Evolutionary conservation across 176 grass and related monocot genomes (phyloP), one percentile per base, ranked within the genome.

Genomic region (Phyllostachys edulis): DNA sequence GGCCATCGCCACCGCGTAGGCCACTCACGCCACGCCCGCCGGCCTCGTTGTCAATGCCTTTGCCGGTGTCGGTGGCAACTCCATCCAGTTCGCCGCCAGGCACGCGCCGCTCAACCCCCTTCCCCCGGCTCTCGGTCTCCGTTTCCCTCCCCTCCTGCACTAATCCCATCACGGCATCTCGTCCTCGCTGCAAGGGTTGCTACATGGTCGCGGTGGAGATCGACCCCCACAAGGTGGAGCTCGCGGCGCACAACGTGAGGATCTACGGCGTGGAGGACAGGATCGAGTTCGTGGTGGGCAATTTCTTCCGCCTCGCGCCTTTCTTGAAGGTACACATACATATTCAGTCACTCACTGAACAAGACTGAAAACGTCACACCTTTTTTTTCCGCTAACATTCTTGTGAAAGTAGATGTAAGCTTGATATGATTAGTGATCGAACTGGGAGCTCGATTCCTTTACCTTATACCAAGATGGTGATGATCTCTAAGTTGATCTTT

Each of bases 71-170:
- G 92, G 92, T 11, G 92, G 92, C 3, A 92, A 94, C n/a, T 62
- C 87, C 82, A 90, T 92, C 90, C 90, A 92, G 79, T 94, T 94
- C 64, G 92, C 92, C 47, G 85, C 69, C 37, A 94, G 87, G 90
- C 81, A 66, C 46, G 69, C 46, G 6, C 45, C 3, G 4, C 65
- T 32, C 7, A 0, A 49, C 27, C 62, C 6, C 4, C 11, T 34
- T 34, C 0, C 0, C 23, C 34, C 3, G 39, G 39, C 59, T 15
- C 10, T 38, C 2, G 73, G 18, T 17, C 21, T 26, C 18, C 29
- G 64, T 9, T 21, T 5, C 67, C 18, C 69, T 39, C 27, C 16
- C 4, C 13, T 2, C 55, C 10, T 9, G 1, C 4, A 1, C 42
- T 51, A 12, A 87, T 4, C 12, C 32, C 16, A 29, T 16, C 75